Base-by-base conservation (phyloP, 164 flowering plant species). In the Stephania japonica region DNA sequence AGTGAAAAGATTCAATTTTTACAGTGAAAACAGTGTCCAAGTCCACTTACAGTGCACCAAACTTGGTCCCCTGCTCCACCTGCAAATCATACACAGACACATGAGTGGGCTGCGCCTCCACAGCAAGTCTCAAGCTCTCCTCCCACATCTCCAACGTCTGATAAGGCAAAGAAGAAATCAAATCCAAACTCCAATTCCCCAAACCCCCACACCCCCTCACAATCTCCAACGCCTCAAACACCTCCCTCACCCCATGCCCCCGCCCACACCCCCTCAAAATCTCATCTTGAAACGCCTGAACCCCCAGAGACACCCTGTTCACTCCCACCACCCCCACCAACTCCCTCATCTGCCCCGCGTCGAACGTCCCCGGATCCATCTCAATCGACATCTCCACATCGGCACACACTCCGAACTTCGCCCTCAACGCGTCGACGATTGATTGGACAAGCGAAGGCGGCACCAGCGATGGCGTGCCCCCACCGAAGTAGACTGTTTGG, bases 321-420 rank as follows among this genome's bases (percentile, higher is more conserved):
- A 95, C 92, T 25, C 98, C 98, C 79, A 90, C 98, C 79, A 89
- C 80, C 70, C 75, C 87, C 83, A 88, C 75, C 72, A 93, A 75
- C 68, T 78, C 90, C 70, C 75, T 77, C 90, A 90, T 65, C 65
- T 86, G 87, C 81, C 32, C 78, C 24, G 72, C 81, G 78, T 89
- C 92, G 77, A 93, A 95, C 18, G 99, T 95, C 19, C 98, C 99
- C 25, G 97, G 99, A 76, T 93, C 99, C 93, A 95, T 93, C 70
- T 93, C 98, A 81, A 93, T 95, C 1, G 96, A 91, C 64, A 95
- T 82, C 73, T 95, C 98, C 65, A 90, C 92, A 81, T 81, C 75
- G 27, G 41, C 67, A 78, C 78, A 59, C 80, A 91, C 27, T 70
- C 97, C 97, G 61, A 89, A 91, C 70, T 86, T 95, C 56, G 59